Evolutionary conservation across 2,329 filamentous ascomycete species (phyloP).

Genomic region (Botryosphaeria dothidea): DNA sequence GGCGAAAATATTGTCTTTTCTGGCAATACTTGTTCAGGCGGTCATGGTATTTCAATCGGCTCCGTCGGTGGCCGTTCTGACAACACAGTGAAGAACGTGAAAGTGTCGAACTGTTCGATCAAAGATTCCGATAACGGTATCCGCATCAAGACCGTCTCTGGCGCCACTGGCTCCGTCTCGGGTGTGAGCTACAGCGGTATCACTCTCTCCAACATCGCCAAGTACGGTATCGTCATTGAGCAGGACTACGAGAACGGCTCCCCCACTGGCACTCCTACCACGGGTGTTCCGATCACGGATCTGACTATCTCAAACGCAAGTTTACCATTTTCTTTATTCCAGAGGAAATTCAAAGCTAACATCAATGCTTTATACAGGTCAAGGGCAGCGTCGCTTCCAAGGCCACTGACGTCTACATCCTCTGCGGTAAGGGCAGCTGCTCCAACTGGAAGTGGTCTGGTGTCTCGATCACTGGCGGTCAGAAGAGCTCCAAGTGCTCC

Average conservation of each 20-base stretch:
- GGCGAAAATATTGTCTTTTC: slow-evolving; percentile 20
- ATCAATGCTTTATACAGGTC: slow-evolving; percentile 42
- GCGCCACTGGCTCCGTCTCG: slow-evolving; percentile 53
- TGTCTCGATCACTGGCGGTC: slow-evolving; percentile 42
- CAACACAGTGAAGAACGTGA: slow-evolving; percentile 53
- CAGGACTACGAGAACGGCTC: slow-evolving; percentile 54
- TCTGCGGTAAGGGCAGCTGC: slow-evolving; percentile 56
- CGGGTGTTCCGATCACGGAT: slow-evolving; percentile 49
- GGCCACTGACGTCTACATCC: slow-evolving; percentile 51
- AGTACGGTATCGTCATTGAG: slow-evolving; percentile 54
- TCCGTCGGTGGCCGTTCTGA: slow-evolving; percentile 53
- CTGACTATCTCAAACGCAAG: too few species aligned
- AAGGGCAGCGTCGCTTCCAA: slow-evolving; percentile 38
- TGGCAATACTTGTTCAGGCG: slow-evolving; percentile 42
- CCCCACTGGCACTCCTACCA: slow-evolving; percentile 48
- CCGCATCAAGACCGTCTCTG: slow-evolving; percentile 56
- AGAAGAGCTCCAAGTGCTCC: slow-evolving; percentile 34
- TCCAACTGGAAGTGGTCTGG: slow-evolving; percentile 57
- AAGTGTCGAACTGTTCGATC: slow-evolving; percentile 48
- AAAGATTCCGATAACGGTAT: slow-evolving; percentile 53
- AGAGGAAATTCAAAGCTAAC: too few species aligned
- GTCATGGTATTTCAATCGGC: slow-evolving; percentile 57
- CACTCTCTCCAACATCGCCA: slow-evolving; percentile 44
- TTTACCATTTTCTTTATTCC: too few species aligned
- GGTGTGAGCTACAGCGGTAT: slow-evolving; percentile 52